These are phyloP conservation scores for Avena sativa DNA, from an alignment of 176 grass and related monocot genomes.

Conservation along the genomic window DNA sequence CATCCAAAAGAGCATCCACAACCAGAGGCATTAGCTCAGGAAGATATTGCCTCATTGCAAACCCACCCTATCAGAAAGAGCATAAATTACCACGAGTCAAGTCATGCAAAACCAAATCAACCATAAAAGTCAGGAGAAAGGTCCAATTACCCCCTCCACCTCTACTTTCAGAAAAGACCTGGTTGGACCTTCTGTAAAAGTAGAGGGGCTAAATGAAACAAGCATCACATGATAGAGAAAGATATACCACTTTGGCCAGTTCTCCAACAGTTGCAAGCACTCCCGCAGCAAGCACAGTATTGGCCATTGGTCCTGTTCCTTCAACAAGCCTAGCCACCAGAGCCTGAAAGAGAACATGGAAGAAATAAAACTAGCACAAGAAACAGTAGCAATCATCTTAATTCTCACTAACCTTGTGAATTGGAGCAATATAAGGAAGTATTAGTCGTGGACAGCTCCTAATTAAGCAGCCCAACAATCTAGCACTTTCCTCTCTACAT, in stretches of 20 bases:
- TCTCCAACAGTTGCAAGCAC: conserved; percentile 98
- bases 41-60: conserved; percentile 98
- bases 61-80: conserved; percentile 70
- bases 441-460: conserved; percentile 87
- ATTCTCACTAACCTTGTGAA: conserved; percentile 83
- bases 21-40: conserved; percentile 97
- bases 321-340: conserved; percentile 83
- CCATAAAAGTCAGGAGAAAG: not conserved
- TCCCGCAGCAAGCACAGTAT: conserved; percentile 84
- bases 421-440: conserved; percentile 97
- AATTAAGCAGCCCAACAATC: conserved; percentile 89
- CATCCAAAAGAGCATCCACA: conserved; percentile 96
- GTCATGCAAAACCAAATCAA: not conserved
- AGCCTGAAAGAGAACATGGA: conserved; percentile 67
- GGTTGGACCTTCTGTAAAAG: conserved; percentile 7
- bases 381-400: conserved; percentile 36
- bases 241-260: conserved; percentile 93
- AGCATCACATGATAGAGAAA: conserved; percentile 27
- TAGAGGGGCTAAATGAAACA: conserved; percentile 36
- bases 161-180: not conserved
- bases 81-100: conserved; percentile 42
- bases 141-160: not conserved
- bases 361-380: conserved; percentile 21
- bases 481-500: conserved; percentile 92
- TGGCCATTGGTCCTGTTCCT: conserved; percentile 72